phyloP scores from a whole-genome alignment of 2,329 filamentous ascomycete genomes.

The Penicillium sp. region DNA sequence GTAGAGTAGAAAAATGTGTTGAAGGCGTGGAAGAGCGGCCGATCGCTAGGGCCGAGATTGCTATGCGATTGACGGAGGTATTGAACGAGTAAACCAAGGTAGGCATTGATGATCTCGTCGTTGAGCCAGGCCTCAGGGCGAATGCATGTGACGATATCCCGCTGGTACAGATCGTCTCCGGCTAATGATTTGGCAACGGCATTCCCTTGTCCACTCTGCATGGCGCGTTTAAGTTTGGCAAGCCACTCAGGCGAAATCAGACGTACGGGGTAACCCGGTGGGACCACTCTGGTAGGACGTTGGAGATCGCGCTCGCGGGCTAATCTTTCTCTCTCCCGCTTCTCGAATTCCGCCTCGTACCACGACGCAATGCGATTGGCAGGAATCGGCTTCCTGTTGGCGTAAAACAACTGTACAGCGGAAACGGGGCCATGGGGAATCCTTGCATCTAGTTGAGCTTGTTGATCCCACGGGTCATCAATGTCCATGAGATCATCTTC shows the following conservation, averaged over 20 bases:
- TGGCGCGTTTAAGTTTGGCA: constrained; percentile 31
- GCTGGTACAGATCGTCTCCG: constrained; percentile 39
- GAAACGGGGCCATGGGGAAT: constrained; percentile 31
- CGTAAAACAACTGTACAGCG: constrained; percentile 31
- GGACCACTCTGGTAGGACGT: constrained; percentile 23
- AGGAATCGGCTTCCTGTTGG: constrained; percentile 24
- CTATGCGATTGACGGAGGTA: constrained; percentile 36
- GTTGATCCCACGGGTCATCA: constrained; percentile 25
- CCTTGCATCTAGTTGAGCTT: constrained; percentile 14
- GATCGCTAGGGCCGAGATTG: constrained; percentile 37
- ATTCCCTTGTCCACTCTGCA: constrained; percentile 25
- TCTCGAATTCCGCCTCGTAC: constrained; percentile 30
- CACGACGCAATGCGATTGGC: constrained; percentile 31
- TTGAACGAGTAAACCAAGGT: constrained; percentile 44
- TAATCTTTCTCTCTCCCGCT: constrained; percentile 28
- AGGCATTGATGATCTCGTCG: constrained; percentile 49
- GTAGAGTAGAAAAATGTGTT: constrained; percentile 48
- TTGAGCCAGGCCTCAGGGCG: constrained; percentile 44
- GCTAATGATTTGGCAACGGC: constrained; percentile 34
- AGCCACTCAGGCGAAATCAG: constrained; percentile 41
- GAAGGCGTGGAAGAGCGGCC: constrained; percentile 46
- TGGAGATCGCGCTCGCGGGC: constrained; percentile 19
- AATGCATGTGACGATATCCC: constrained; percentile 40
- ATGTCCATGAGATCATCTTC: constrained; percentile 12
- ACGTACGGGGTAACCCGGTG: constrained; percentile 35